phyloP scores from a whole-genome alignment of 768 basidiomycete species.

The Guyanaporus albipodus region DNA sequence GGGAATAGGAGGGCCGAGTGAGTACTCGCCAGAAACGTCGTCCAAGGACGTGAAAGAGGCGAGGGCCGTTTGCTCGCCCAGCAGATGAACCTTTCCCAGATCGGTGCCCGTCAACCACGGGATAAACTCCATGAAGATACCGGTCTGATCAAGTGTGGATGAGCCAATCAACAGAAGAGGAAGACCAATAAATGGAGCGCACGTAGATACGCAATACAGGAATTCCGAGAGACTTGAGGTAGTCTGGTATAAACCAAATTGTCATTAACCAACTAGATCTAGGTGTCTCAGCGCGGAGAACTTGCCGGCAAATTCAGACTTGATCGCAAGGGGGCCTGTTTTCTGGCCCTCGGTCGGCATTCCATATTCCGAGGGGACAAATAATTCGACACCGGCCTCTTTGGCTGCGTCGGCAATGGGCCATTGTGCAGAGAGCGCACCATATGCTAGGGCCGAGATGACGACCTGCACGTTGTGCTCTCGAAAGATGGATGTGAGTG shows the following conservation, averaged over 20 bases:
- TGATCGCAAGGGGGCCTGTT: constrained; percentile 22
- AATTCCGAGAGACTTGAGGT: constrained; percentile 28
- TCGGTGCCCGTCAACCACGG: constrained; percentile 28
- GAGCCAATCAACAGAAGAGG: not conserved
- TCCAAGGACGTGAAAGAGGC: constrained; percentile 32
- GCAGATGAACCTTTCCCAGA: constrained; percentile 28
- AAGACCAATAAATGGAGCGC: constrained; percentile 8
- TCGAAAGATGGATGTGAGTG: constrained; percentile 26
- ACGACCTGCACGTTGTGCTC: constrained; percentile 34
- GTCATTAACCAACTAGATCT: not conserved
- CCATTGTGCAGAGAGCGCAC: constrained; percentile 24
- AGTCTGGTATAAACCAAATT: constrained; percentile 13
- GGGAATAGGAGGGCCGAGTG: too few species aligned
- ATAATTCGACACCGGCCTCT: constrained; percentile 34
- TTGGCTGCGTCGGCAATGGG: constrained; percentile 35
- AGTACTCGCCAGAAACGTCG: constrained; percentile 33
- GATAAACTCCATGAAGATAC: constrained; percentile 32
- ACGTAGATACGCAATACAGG: constrained; percentile 33
- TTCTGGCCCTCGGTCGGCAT: constrained; percentile 33
- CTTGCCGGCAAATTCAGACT: constrained; percentile 30
- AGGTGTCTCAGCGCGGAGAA: not conserved
- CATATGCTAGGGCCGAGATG: constrained; percentile 31
- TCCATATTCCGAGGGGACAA: constrained; percentile 39
- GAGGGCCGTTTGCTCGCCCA: constrained; percentile 31
- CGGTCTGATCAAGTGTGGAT: constrained; percentile 23